A percentile compares a stretch with the other conserved stretches of the same genome.
These are phyloP conservation scores for Inonotus obliquus DNA, from an alignment of 1,284 basidiomycete genomes.

Conservation along the genomic window DNA sequence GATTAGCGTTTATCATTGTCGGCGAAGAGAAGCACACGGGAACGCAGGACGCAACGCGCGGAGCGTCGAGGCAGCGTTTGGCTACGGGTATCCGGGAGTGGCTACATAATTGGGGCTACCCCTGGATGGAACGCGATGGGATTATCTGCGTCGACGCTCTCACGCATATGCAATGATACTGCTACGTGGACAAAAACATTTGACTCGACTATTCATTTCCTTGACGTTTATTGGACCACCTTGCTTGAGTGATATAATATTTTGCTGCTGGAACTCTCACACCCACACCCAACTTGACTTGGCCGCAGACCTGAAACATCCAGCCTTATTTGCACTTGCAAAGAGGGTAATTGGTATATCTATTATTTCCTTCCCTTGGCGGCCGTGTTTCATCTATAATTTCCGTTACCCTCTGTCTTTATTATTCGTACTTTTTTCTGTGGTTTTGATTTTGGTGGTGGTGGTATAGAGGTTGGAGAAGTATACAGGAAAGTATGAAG, in stretches of 20 bases:
- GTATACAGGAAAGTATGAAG: background rate
- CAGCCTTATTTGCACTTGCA: background rate
- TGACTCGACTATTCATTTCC: background rate
- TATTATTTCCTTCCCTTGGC: background rate
- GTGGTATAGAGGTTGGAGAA: background rate
- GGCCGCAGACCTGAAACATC: background rate
- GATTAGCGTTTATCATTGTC: conserved; percentile 83
- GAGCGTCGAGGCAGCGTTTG: conserved; percentile 77
- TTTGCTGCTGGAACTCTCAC: background rate
- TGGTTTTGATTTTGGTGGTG: background rate
- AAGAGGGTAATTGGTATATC: background rate
- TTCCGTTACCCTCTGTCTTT: background rate
- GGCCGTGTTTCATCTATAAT: background rate
- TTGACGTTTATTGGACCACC: background rate
- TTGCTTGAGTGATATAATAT: background rate
- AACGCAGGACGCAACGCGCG: conserved; percentile 74
- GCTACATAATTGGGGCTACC: conserved; percentile 89
- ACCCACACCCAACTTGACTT: background rate
- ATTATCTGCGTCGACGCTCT: conserved; percentile 84
- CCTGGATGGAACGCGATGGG: conserved; percentile 92
- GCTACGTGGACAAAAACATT: background rate
- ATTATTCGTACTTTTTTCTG: background rate
- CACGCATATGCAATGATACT: conserved; percentile 47
- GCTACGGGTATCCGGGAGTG: conserved; percentile 84
- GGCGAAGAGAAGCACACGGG: conserved; percentile 96